Percentiles rank a stretch among this genome's conserved stretches.
These are phyloP conservation scores for Trichoderma afroharzianum DNA, from an alignment of 2,329 filamentous ascomycete species.

Conservation along the genomic window DNA sequence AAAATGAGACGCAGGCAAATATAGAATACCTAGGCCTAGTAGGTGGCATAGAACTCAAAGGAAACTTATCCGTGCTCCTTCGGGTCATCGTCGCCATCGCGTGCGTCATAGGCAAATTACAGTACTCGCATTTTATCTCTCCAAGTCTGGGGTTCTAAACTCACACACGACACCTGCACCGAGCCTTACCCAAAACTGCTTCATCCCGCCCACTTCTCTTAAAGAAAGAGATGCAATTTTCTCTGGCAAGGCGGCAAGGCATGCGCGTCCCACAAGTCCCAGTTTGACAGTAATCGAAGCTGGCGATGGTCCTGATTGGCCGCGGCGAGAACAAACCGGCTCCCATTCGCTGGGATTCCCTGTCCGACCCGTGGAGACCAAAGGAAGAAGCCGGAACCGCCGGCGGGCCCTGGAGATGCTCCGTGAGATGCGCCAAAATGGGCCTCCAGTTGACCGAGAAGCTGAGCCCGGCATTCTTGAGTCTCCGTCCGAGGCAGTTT, in stretches of 20 bases:
- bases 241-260: slow-evolving; percentile 17
- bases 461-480: neutral
- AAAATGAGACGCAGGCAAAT: neutral
- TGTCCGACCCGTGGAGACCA: slow-evolving; percentile 20
- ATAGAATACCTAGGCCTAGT: neutral
- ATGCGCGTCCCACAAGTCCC: slow-evolving; percentile 16
- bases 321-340: slow-evolving; percentile 34
- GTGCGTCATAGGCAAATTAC: slow-evolving; percentile 8
- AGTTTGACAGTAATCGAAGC: neutral
- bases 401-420: neutral
- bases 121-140: neutral
- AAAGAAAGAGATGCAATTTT: neutral
- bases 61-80: neutral
- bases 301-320: slow-evolving; percentile 17
- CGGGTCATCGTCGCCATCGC: neutral
- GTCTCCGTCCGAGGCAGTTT: neutral
- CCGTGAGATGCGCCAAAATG: neutral
- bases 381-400: slow-evolving; percentile 32
- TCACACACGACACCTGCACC: slow-evolving; percentile 4
- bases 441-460: neutral
- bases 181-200: neutral
- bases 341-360: slow-evolving; percentile 23
- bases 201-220: neutral
- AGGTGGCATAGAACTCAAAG: neutral
- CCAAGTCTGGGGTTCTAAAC: slow-evolving; percentile 3